Base-by-base conservation (phyloP, 805 yeast genomes). In the Maudiozyma barnettii region DNA sequence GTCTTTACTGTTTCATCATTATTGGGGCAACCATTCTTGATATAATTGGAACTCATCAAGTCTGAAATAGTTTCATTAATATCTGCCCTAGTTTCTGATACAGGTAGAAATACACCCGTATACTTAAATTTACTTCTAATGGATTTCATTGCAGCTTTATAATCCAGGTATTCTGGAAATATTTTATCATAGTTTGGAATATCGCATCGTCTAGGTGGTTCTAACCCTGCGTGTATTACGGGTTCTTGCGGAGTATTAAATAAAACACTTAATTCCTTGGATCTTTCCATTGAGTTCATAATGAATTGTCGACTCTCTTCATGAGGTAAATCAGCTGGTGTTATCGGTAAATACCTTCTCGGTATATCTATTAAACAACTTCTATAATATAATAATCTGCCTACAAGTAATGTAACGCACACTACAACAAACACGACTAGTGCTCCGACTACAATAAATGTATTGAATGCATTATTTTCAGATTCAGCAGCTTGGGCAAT, bases 401-500 rank as follows among this genome's bases (percentile, higher is more conserved):
- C 67, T 19, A 83, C 65, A 52, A 79, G 77, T 18, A 84, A 61
- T 1, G 78, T 51, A 0, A 80, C 51, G 3, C 79, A 65, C 6
- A 75, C 54, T 0, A 82, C 49, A 1, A 79, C 68, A 52, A 85
- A 79, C 1, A 78, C 65, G 2, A 80, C 86, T 56, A 85, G 73
- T 6, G 84, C 87, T 41, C 80, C 76, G 7, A 85, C 78, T 19
- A 89, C 86, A 49, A 90, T 86, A 51, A 90, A 82, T 3, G 91
- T 78, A 60, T 89, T 87, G 61, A 86, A 70, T 1, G 86, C 93
- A 55, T 84, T 78, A 50, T 77, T 76, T 12, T 72, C 65, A 4
- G 78, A 66, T 7, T 70, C 69, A 2, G 78, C 70, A 5, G 81
- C 76, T 57, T 76, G 81, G 0, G 73, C 72, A 50, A 89, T 79